Conservation (phyloP, 441 rosid genomes). For the Populus hybrid region DNA sequence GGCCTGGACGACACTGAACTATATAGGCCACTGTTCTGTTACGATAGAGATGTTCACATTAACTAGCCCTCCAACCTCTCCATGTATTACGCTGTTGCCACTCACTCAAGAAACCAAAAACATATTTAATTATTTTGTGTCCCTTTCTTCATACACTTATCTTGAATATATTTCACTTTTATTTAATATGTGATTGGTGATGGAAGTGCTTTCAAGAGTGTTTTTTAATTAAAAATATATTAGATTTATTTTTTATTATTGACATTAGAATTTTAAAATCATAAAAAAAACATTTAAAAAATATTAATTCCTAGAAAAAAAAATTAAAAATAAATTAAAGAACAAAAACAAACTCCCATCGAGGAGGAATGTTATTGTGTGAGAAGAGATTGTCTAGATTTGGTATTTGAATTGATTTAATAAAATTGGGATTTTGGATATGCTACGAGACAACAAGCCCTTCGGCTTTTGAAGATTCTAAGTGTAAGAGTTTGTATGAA, state of each 20-base stretch:
- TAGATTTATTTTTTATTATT: too few species aligned
- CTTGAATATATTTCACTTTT: neutral
- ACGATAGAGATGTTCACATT: neutral
- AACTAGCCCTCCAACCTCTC: conserved; percentile 5
- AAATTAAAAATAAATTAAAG: too few species aligned
- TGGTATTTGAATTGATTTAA: conserved; percentile 2
- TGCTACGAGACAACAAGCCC: neutral
- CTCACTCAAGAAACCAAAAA: neutral
- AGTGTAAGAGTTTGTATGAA: conserved; percentile 30
- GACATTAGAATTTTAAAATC: too few species aligned
- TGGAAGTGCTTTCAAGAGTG: too few species aligned
- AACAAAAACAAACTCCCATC: too few species aligned
- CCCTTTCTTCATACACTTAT: neutral
- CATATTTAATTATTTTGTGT: neutral
- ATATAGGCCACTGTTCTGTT: conserved; percentile 39
- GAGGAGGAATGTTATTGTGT: too few species aligned
- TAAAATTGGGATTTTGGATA: neutral
- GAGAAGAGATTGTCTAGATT: too few species aligned
- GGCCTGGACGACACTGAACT: conserved; percentile 30
- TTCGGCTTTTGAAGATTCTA: conserved; percentile 44
- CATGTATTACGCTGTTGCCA: conserved; percentile 28
- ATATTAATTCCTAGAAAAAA: too few species aligned
- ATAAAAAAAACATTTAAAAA: too few species aligned
- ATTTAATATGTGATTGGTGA: too few species aligned
- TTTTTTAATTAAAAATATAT: too few species aligned